These are phyloP conservation scores for Pilaira anomala DNA, from an alignment of 192 early-diverging fungal genomes.

Conservation along the genomic window DNA sequence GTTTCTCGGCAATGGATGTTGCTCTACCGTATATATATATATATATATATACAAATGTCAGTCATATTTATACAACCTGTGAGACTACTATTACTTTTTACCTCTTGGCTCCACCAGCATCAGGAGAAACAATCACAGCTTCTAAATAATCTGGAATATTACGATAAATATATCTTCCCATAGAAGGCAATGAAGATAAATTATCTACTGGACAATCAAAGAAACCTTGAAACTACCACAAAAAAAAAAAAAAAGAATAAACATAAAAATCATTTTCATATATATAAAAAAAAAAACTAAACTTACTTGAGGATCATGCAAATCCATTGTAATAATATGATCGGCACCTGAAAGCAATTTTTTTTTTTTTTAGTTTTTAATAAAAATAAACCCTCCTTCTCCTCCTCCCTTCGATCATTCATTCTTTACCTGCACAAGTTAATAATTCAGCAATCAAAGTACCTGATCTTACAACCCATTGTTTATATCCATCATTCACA, in stretches of 20 bases:
- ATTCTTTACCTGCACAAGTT: slow-evolving; percentile 79
- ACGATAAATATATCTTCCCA: slow-evolving; percentile 85
- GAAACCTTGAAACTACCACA: slow-evolving; percentile 78
- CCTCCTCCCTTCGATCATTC: too few species aligned
- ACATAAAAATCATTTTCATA: too few species aligned
- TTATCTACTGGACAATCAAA: slow-evolving; percentile 94
- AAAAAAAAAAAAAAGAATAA: too few species aligned
- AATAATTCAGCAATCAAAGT: slow-evolving; percentile 88
- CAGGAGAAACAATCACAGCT: slow-evolving; percentile 93
- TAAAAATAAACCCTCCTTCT: too few species aligned
- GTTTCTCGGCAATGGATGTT: slow-evolving; percentile 87
- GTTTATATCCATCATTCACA: slow-evolving; percentile 56
- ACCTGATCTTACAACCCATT: slow-evolving; percentile 87
- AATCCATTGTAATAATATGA: slow-evolving; percentile 96
- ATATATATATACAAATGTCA: slow-evolving; percentile 3
- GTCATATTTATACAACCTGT: neutral
- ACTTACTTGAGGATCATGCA: slow-evolving; percentile 81
- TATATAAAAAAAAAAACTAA: neutral
- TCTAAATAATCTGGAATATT: slow-evolving; percentile 81
- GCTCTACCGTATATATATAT: slow-evolving; percentile 42
- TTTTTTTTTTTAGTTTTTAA: too few species aligned
- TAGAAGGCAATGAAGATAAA: slow-evolving; percentile 82
- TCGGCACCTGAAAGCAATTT: slow-evolving; percentile 61
- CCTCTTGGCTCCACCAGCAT: slow-evolving; percentile 97
- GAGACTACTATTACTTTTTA: slow-evolving; percentile 29